Evolutionary conservation across 345 rosid genomes (phyloP).

Genomic region (Melaleuca alternifolia): DNA sequence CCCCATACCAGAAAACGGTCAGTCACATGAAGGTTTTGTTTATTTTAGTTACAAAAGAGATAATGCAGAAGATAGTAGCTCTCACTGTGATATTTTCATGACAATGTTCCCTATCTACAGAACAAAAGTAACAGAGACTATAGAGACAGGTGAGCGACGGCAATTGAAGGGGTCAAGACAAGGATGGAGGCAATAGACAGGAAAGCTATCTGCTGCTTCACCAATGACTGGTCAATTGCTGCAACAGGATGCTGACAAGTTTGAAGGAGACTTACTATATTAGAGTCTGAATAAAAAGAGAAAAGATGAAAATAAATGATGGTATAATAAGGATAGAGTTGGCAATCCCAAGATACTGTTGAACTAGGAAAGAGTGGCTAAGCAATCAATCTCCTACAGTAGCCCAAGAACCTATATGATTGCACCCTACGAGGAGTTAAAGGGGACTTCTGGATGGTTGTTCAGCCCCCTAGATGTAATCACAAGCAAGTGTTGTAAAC

Average conservation of each 20-base stretch:
- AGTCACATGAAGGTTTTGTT: not conserved
- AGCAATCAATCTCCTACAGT: not conserved
- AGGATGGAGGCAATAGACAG: not conserved
- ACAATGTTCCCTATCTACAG: not conserved
- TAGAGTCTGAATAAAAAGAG: not conserved
- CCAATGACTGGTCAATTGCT: not conserved
- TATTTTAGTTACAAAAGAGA: not conserved
- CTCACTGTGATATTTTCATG: not conserved
- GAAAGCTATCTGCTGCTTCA: not conserved
- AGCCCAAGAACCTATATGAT: not conserved
- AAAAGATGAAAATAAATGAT: not conserved
- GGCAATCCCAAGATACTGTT: not conserved
- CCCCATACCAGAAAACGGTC: not conserved
- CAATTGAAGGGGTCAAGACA: not conserved
- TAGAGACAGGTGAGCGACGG: not conserved
- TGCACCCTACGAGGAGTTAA: not conserved
- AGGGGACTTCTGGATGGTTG: not conserved
- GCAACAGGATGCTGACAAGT: not conserved
- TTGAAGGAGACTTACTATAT: not conserved
- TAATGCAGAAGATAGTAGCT: not conserved
- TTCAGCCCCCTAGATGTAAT: not conserved
- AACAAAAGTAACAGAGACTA: not conserved
- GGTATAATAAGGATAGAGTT: not conserved
- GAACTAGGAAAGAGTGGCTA: not conserved
- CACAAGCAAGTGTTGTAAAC: not conserved